Conservation (phyloP, 768 basidiomycete species). For the Tricholoma flavovirens region DNA sequence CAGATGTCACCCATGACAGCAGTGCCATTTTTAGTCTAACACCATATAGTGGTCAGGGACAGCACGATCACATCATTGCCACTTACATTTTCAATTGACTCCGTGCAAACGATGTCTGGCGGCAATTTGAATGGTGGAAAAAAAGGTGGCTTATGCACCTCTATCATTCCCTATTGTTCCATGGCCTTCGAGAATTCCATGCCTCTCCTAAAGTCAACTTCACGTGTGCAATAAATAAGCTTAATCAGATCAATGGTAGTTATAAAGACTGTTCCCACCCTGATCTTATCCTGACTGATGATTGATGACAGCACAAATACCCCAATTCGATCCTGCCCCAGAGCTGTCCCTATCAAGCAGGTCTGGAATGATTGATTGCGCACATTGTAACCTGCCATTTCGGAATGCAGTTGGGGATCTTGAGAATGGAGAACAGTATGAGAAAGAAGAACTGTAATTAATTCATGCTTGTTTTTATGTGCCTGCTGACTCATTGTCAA, state of each 20-base stretch:
- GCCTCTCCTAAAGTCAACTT: too few relatives aligned
- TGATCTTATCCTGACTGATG: too few relatives aligned
- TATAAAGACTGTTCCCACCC: conserved; percentile 21
- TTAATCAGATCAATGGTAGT: neutral
- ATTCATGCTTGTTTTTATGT: too few relatives aligned
- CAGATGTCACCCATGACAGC: conserved; percentile 16
- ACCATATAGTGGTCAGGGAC: neutral
- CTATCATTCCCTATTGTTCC: neutral
- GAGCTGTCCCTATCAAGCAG: too few relatives aligned
- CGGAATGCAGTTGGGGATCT: too few relatives aligned
- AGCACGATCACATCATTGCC: neutral
- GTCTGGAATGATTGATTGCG: conserved; percentile 15
- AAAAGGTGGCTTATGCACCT: neutral
- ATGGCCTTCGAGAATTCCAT: neutral
- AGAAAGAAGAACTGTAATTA: too few relatives aligned
- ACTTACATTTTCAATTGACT: neutral
- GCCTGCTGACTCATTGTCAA: too few relatives aligned
- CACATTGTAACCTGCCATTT: conserved; percentile 22
- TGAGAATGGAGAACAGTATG: neutral
- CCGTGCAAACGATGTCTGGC: neutral
- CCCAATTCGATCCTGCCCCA: too few relatives aligned
- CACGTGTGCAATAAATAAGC: neutral
- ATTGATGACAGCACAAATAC: too few relatives aligned
- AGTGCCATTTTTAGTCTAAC: neutral
- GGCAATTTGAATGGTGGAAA: too few relatives aligned